Percentiles rank a stretch among this genome's conserved stretches.
Evolutionary conservation across 116 monocot genomes (phyloP).

Genomic region (Posidonia oceanica): DNA sequence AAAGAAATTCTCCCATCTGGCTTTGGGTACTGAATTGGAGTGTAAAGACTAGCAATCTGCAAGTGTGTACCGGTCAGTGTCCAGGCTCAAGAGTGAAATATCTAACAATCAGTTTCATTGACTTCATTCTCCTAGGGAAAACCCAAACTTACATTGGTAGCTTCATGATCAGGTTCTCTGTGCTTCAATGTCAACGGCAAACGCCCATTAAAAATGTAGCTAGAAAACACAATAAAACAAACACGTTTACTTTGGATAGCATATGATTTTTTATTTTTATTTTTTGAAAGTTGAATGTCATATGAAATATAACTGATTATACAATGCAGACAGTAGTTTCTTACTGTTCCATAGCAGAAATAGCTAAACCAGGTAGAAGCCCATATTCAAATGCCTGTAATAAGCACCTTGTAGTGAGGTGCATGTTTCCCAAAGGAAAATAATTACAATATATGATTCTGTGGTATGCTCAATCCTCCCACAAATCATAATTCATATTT

Average conservation of each 20-base stretch:
- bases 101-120: background rate
- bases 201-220: slow-evolving; percentile 72
- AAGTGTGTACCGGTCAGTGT: background rate
- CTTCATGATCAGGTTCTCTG: slow-evolving; percentile 89
- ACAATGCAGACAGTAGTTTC: background rate
- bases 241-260: background rate
- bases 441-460: background rate
- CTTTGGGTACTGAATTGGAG: slow-evolving; percentile 68
- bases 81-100: background rate
- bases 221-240: slow-evolving; percentile 15
- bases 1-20: slow-evolving; percentile 78
- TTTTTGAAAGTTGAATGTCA: background rate
- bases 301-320: background rate
- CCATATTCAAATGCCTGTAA: slow-evolving; percentile 89
- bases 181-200: slow-evolving; percentile 79
- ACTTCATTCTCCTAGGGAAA: background rate
- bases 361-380: slow-evolving; percentile 70
- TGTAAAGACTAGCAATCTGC: slow-evolving; percentile 60
- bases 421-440: background rate
- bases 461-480: no score
- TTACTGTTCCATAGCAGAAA: slow-evolving; percentile 89
- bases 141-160: slow-evolving; percentile 57
- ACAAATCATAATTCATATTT: background rate
- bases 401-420: slow-evolving; percentile 6
- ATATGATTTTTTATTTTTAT: background rate